A percentile compares a stretch with the other conserved stretches of the same genome.
Conservation (phyloP, 768 basidiomycete species). For the Exsudoporus frostii region DNA sequence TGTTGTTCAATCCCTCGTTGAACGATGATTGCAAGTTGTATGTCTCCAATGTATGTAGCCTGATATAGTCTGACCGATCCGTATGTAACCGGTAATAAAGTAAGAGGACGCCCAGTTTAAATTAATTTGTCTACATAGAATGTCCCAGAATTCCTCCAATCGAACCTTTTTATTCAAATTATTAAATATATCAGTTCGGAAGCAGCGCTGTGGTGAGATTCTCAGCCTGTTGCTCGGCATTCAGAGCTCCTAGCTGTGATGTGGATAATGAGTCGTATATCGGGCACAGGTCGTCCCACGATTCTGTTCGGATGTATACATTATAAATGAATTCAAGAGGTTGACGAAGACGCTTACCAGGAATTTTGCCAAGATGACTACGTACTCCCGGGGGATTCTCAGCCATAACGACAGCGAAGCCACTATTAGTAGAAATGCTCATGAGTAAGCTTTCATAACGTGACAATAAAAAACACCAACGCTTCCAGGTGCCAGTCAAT, state of each 20-base stretch:
- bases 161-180: not conserved
- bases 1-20: not conserved
- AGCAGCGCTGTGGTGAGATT: constrained; percentile 19
- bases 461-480: constrained; percentile 9
- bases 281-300: constrained; percentile 29
- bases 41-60: not conserved
- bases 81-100: not conserved
- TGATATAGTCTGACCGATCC: not conserved
- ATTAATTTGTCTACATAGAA: not conserved
- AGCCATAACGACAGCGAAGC: constrained; percentile 27
- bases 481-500: constrained; percentile 30
- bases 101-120: not conserved
- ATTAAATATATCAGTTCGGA: constrained; percentile 4
- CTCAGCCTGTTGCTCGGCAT: constrained; percentile 15
- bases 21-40: not conserved
- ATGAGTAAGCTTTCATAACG: not conserved
- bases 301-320: constrained; percentile 5
- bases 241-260: constrained; percentile 22
- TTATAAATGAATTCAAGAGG: not conserved
- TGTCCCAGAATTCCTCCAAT: not conserved
- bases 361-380: constrained; percentile 11
- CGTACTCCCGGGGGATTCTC: constrained; percentile 20
- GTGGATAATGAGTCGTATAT: constrained; percentile 14
- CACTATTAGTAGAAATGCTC: constrained; percentile 13
- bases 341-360: constrained; percentile 9